These are phyloP conservation scores for Arthrobotrys sphaeroides DNA, from an alignment of 2,329 filamentous ascomycete genomes.

Conservation along the genomic window DNA sequence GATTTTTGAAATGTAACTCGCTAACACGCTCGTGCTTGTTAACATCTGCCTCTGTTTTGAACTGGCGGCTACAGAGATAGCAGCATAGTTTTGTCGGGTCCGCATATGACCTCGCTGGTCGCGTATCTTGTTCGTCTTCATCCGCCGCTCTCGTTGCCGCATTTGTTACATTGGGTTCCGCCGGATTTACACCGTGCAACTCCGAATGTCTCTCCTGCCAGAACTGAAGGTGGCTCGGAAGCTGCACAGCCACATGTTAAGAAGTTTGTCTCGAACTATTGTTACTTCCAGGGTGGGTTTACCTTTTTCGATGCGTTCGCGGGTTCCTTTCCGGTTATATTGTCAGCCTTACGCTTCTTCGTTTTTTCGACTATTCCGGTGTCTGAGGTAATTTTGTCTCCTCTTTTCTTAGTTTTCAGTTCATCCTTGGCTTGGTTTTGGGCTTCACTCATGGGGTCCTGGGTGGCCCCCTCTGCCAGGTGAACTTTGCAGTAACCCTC, in stretches of 20 bases:
- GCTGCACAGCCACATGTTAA: conserved; percentile 59
- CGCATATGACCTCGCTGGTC: conserved; percentile 69
- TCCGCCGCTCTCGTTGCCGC: conserved; percentile 54
- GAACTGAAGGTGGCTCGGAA: conserved; percentile 74
- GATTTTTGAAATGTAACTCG: conserved; percentile 68
- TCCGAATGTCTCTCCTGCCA: conserved; percentile 77
- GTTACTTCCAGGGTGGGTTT: background rate
- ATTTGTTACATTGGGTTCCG: conserved; percentile 41
- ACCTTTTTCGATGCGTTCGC: conserved; percentile 59
- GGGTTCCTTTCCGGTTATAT: conserved; percentile 59
- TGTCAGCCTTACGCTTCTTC: conserved; percentile 59
- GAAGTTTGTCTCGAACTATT: conserved; percentile 2
- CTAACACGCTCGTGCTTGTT: conserved; percentile 70
- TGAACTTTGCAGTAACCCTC: conserved; percentile 75
- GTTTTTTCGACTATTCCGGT: conserved; percentile 53
- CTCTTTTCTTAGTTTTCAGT: conserved; percentile 65
- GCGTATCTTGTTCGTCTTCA: conserved; percentile 58
- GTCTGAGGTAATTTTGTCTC: conserved; percentile 51
- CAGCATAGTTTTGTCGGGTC: conserved; percentile 70
- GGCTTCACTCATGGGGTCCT: background rate
- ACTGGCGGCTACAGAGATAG: conserved; percentile 70
- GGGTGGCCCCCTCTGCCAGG: conserved; percentile 61
- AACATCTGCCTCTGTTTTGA: conserved; percentile 67
- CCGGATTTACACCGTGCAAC: conserved; percentile 65
- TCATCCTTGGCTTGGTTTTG: conserved; percentile 59